A percentile compares a stretch with the other conserved stretches of the same genome.
phyloP scores from a whole-genome alignment of 768 basidiomycete species.

The Rhizopogon salebrosus region DNA sequence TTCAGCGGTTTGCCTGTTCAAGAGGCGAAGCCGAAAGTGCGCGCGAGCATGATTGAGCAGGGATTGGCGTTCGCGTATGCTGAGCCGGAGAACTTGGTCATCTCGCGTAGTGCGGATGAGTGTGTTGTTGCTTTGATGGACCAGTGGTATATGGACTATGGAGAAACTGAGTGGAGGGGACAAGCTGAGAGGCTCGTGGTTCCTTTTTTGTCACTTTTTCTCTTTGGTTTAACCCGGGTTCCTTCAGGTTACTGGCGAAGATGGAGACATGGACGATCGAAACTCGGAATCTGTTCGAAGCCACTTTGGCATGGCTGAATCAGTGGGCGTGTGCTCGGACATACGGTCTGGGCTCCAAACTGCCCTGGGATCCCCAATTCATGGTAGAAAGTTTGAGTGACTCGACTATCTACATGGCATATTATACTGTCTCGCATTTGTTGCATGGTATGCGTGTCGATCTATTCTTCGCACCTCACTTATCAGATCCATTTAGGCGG shows the following conservation, averaged over 20 bases:
- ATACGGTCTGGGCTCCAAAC: constrained; percentile 89
- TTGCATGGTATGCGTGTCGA: constrained; percentile 65
- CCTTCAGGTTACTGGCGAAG: constrained; percentile 59
- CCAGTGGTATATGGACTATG: constrained; percentile 99
- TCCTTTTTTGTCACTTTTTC: background rate
- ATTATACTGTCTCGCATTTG: constrained; percentile 91
- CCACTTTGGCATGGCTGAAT: constrained; percentile 90
- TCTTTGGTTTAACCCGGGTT: background rate
- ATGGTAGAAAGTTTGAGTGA: constrained; percentile 96
- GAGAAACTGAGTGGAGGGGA: constrained; percentile 83
- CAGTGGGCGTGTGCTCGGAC: constrained; percentile 99
- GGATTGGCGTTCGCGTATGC: constrained; percentile 87
- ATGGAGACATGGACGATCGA: constrained; percentile 93
- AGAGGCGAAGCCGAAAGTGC: constrained; percentile 87
- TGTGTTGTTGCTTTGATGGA: constrained; percentile 98
- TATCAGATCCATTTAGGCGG: constrained; percentile 37
- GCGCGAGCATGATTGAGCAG: constrained; percentile 73
- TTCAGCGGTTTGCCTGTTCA: constrained; percentile 86
- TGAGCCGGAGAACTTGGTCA: constrained; percentile 88
- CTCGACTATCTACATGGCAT: constrained; percentile 98
- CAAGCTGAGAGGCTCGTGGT: constrained; percentile 71
- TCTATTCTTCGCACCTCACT: background rate
- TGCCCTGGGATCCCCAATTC: constrained; percentile 97
- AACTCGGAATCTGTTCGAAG: constrained; percentile 89
- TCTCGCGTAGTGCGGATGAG: constrained; percentile 90